Conservation (phyloP, 1,139 yeast genomes). For the Insectozyma bohioensis region DNA sequence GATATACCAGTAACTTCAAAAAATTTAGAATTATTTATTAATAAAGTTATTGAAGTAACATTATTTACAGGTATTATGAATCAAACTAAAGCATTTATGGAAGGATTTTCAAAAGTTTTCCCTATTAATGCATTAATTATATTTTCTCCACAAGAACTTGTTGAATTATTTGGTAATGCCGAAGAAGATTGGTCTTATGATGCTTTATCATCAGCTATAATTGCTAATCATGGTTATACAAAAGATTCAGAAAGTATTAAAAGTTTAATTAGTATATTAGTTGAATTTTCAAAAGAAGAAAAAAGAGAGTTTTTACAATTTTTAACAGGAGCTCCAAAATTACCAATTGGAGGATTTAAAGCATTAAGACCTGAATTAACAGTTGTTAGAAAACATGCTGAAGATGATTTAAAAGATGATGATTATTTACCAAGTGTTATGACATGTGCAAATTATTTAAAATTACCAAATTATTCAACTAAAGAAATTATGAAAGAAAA, state of each 20-base stretch:
- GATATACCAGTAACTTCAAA: slow-evolving; percentile 46
- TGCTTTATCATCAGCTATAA: slow-evolving; percentile 58
- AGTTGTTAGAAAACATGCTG: slow-evolving; percentile 79
- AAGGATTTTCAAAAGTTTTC: slow-evolving; percentile 83
- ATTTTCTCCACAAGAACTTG: slow-evolving; percentile 73
- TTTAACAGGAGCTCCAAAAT: slow-evolving; percentile 88
- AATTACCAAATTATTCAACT: slow-evolving; percentile 78
- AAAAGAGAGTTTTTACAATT: slow-evolving; percentile 80
- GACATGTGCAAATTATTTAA: slow-evolving; percentile 96
- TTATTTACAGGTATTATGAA: slow-evolving; percentile 61
- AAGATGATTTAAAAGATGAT: slow-evolving; percentile 66
- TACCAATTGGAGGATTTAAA: slow-evolving; percentile 94
- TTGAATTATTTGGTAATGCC: slow-evolving; percentile 60
- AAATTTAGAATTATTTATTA: slow-evolving; percentile 62
- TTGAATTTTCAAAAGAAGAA: slow-evolving; percentile 50
- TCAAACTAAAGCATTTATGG: slow-evolving; percentile 70
- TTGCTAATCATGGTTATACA: slow-evolving; percentile 90
- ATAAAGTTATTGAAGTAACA: slow-evolving; percentile 58
- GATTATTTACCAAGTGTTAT: slow-evolving; percentile 93
- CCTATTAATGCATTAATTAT: slow-evolving; percentile 73
- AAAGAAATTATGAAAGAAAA: slow-evolving; percentile 57
- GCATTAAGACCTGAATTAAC: slow-evolving; percentile 81
- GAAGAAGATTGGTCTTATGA: slow-evolving; percentile 86
- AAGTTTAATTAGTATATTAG: slow-evolving; percentile 59
- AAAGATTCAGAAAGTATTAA: slow-evolving; percentile 67